Conservation (phyloP, 257 asterid genomes). For the Euphrasia confusa region DNA sequence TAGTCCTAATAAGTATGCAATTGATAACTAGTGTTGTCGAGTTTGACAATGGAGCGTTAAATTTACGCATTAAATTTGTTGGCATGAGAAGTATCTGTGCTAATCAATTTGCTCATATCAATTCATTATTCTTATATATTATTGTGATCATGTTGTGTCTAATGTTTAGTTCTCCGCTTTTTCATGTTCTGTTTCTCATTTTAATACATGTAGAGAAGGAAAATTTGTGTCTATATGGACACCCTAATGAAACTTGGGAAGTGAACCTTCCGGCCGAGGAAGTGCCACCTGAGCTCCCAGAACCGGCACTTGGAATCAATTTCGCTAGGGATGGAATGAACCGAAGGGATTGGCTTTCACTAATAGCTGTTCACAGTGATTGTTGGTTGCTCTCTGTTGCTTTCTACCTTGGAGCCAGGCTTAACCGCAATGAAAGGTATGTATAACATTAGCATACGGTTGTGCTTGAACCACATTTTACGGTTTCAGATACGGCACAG, state of each 20-base stretch:
- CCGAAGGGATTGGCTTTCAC: slow-evolving; percentile 85
- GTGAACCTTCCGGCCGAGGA: slow-evolving; percentile 93
- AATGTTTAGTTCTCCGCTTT: slow-evolving; percentile 2
- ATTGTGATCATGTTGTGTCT: slow-evolving; percentile 9
- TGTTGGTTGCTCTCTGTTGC: slow-evolving; percentile 96
- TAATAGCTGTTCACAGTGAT: slow-evolving; percentile 90
- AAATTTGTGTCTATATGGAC: slow-evolving; percentile 87
- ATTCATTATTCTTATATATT: background rate
- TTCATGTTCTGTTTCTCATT: slow-evolving; percentile 14
- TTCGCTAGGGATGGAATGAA: slow-evolving; percentile 95
- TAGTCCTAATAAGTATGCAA: slow-evolving; percentile 1
- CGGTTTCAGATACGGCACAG: background rate
- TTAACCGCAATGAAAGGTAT: slow-evolving; percentile 81
- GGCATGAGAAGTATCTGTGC: background rate
- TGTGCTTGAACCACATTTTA: slow-evolving; percentile 3
- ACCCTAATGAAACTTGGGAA: slow-evolving; percentile 86
- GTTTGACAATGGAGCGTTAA: slow-evolving; percentile 19
- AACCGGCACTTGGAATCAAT: slow-evolving; percentile 92
- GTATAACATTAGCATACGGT: too few species aligned
- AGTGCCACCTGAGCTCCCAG: slow-evolving; percentile 96
- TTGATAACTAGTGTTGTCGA: background rate
- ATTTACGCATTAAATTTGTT: background rate
- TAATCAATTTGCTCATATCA: background rate
- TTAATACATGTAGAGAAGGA: slow-evolving; percentile 62
- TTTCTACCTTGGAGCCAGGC: slow-evolving; percentile 82